phyloP scores from a whole-genome alignment of 2,329 filamentous ascomycete genomes.

The Phaeomoniella chlamydospora region DNA sequence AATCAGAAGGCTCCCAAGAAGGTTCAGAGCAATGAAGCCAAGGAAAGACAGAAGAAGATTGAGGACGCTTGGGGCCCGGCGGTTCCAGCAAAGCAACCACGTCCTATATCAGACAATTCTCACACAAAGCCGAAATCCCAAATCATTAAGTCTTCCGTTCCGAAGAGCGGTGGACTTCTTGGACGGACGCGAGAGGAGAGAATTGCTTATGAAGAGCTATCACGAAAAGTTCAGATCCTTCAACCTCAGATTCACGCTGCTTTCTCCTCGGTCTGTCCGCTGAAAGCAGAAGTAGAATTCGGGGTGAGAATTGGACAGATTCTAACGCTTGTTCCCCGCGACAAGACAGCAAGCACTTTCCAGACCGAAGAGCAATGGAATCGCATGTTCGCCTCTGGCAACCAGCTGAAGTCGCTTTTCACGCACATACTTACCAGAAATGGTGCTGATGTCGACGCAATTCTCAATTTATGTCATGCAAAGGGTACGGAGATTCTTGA shows the following conservation, averaged over 20 bases:
- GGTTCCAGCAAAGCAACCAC: constrained; percentile 1
- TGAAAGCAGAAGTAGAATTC: constrained; percentile 19
- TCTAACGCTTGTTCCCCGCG: constrained; percentile 12
- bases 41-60: constrained; percentile 10
- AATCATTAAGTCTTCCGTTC: background rate
- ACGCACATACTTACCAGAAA: constrained; percentile 21
- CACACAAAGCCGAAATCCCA: constrained; percentile 1
- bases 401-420: constrained; percentile 18
- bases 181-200: constrained; percentile 1
- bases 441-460: constrained; percentile 23
- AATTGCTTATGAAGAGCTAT: background rate
- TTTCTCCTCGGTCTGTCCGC: constrained; percentile 19
- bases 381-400: constrained; percentile 16
- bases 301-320: constrained; percentile 23
- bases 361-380: constrained; percentile 13
- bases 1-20: constrained; percentile 13
- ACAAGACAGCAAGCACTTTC: constrained; percentile 5
- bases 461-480: constrained; percentile 16
- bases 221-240: constrained; percentile 11
- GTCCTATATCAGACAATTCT: background rate
- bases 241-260: constrained; percentile 15
- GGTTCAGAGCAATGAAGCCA: constrained; percentile 9
- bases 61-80: constrained; percentile 15
- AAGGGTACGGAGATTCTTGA: constrained; percentile 14
- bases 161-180: constrained; percentile 4